Conservation (phyloP, 345 rosid species). For the Lepidium didymum region DNA sequence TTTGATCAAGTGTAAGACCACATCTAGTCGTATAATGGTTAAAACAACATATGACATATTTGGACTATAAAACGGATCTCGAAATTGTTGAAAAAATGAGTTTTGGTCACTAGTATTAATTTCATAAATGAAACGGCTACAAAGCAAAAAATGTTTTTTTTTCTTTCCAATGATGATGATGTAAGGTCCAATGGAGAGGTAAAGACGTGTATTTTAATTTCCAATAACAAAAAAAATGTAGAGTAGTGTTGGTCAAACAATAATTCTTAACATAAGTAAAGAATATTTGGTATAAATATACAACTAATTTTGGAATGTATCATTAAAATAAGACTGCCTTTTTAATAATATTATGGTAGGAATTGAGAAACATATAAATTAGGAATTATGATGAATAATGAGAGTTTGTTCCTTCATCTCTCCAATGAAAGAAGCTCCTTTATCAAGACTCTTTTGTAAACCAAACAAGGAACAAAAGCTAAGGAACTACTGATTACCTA, state of each 20-base stretch:
- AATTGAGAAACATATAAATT: background rate
- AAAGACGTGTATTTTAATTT: background rate
- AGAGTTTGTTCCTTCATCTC: constrained; percentile 17
- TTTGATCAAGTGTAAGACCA: too few relatives aligned
- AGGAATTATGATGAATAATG: background rate
- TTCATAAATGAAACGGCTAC: background rate
- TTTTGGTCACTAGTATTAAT: background rate
- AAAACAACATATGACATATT: too few relatives aligned
- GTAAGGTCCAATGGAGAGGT: constrained; percentile 7
- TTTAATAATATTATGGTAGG: background rate
- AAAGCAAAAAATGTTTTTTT: background rate
- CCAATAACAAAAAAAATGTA: background rate
- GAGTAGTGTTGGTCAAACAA: constrained; percentile 11
- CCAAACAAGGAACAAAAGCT: constrained; percentile 27
- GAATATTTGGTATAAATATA: constrained; percentile 15
- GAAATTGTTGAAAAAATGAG: background rate
- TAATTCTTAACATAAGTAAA: constrained; percentile 1
- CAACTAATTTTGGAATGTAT: constrained; percentile 25
- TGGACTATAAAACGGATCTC: too few relatives aligned
- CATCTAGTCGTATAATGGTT: too few relatives aligned
- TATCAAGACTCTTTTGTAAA: constrained; percentile 30
- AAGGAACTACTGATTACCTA: constrained; percentile 21
- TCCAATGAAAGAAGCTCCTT: constrained; percentile 32
- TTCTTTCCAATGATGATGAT: background rate
- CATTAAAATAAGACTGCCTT: background rate